phyloP scores from a whole-genome alignment of 257 asterid genomes.

The Leonotis leonurus region DNA sequence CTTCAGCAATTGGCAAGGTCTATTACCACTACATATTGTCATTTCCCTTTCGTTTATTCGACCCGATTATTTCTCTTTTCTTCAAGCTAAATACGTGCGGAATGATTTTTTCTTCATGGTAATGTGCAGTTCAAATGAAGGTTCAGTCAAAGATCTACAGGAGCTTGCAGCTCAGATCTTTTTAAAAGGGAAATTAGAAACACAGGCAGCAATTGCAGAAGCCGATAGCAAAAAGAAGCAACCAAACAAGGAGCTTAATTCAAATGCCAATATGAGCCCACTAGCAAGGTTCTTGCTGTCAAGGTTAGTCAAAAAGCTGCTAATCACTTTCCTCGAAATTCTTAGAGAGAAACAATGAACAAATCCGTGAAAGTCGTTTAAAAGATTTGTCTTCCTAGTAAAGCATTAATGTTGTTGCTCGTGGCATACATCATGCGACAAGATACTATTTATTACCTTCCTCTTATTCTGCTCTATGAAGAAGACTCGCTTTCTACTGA shows the following conservation, averaged over 20 bases:
- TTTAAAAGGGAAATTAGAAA: conserved; percentile 50
- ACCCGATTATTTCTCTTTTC: not conserved
- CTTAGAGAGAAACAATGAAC: not conserved
- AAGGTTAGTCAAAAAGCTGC: conserved; percentile 47
- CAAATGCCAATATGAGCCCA: conserved; percentile 85
- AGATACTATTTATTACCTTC: not conserved
- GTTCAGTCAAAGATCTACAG: conserved; percentile 74
- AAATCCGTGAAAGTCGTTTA: no score
- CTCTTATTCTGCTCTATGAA: not conserved
- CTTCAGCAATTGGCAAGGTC: conserved; percentile 87
- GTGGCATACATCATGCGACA: not conserved
- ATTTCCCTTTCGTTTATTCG: not conserved
- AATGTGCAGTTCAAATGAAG: conserved; percentile 69
- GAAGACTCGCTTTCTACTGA: not conserved
- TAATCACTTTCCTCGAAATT: not conserved
- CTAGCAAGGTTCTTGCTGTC: conserved; percentile 97
- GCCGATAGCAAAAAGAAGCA: conserved; percentile 63
- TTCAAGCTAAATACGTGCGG: not conserved
- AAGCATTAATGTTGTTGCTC: not conserved
- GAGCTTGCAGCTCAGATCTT: conserved; percentile 68
- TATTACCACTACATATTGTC: conserved; percentile 7
- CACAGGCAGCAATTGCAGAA: conserved; percentile 43
- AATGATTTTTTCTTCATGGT: conserved; percentile 8
- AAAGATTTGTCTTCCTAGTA: not conserved
- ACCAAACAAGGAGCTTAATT: conserved; percentile 57